These are phyloP conservation scores for Phoma herbarum DNA, from an alignment of 2,329 filamentous ascomycete species.

Conservation along the genomic window DNA sequence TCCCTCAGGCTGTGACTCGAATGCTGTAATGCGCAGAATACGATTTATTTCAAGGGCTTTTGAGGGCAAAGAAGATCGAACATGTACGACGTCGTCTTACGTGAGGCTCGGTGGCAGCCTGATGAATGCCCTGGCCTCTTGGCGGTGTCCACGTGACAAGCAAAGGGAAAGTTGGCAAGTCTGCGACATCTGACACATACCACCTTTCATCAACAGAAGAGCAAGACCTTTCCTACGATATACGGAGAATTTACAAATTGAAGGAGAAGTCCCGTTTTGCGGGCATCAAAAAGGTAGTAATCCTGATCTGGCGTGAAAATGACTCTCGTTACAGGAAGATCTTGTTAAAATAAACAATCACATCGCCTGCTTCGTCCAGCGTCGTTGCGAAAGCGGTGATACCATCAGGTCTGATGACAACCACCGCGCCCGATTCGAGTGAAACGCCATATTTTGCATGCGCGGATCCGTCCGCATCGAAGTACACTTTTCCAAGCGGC, in stretches of 20 bases:
- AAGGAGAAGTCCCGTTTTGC: background rate
- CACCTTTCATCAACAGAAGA: too few species aligned
- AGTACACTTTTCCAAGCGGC: background rate
- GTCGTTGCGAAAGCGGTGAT: background rate
- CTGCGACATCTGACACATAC: too few species aligned
- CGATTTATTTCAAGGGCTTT: background rate
- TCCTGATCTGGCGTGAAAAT: background rate
- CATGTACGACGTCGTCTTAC: constrained; percentile 1
- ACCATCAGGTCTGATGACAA: background rate
- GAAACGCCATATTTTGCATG: background rate
- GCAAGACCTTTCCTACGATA: too few species aligned
- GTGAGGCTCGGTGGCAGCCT: background rate
- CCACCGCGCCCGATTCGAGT: background rate
- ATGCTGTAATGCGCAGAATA: background rate
- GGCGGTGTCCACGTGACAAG: background rate
- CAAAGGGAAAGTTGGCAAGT: background rate
- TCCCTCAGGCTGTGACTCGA: background rate
- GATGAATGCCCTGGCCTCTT: background rate
- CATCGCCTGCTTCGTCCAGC: background rate
- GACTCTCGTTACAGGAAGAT: background rate
- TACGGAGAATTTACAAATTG: too few species aligned
- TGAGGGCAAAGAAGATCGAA: background rate
- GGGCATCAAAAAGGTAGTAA: background rate
- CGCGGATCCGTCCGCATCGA: background rate
- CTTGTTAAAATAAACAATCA: background rate